Evolutionary conservation across 345 rosid genomes (phyloP), one percentile per base, ranked within the genome.

Genomic region (Heritiera fomes): DNA sequence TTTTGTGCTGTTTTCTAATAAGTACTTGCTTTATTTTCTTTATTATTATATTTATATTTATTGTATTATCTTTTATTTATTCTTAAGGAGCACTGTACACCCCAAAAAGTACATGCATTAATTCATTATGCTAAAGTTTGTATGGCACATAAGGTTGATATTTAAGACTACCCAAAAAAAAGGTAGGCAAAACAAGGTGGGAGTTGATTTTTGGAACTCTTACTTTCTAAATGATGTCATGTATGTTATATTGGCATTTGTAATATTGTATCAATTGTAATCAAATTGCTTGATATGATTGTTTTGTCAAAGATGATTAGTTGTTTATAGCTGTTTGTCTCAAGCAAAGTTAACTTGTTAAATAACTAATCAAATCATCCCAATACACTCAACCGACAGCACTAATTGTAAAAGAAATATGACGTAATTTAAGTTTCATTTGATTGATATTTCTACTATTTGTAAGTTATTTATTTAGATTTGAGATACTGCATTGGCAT

Each of bases 121-220:
- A 55, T 73, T 46, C 73, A 18, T 56, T 34, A 38, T 38, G 70
- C n/a, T 73, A 72, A 58, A 71, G 56, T 73, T 56, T 67, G 40
- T 69, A 69, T 47, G 75, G 71, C 75, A 38, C 60, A 59, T 58
- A 81, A 61, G 59, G 63, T 59, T 59, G 72, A 76, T 74, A 73
- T 78, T 82, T 15, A 73, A 67, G 38, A 34, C 75, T 12, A 43
- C 28, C 46, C 38, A 60, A 43, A 49, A 23, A 49, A 49, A 61
- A 7, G 18, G 46, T 46, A 52, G 60, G 46, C 61, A 50, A 52
- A 7, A 23, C 64, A 58, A 13, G 34, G 46, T 34, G 52, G 38
- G 74, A 11, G n/a, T 73, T 73, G 34, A 55, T 67, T 18, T 43
- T 67, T 7, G 15, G n/a, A 43, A 64, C 41, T 64, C 69, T 7